Evolutionary conservation across 192 early-diverging fungal species (phyloP).

Genomic region (Dissophora ornata): DNA sequence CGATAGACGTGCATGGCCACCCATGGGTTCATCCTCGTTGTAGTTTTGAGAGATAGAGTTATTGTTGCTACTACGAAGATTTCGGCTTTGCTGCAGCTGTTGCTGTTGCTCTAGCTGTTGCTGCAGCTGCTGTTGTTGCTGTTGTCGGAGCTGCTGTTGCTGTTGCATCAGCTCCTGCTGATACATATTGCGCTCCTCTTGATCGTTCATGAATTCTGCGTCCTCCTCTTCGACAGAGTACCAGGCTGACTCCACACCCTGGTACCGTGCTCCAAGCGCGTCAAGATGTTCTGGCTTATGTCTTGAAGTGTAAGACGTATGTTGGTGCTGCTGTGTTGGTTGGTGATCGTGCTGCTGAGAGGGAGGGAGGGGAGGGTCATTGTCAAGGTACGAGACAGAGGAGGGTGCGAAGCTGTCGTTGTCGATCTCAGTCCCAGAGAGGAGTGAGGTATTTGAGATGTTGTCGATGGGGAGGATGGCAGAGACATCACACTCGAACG

Average conservation of each 20-base stretch:
- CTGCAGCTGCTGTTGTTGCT: not conserved
- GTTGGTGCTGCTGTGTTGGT: not conserved
- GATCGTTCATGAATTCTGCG: conserved; percentile 9
- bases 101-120: conserved; percentile 4
- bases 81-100: not conserved
- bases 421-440: conserved; percentile 30
- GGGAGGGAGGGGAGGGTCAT: not conserved
- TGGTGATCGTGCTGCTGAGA: conserved; percentile 3
- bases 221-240: not conserved
- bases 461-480: conserved; percentile 27
- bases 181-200: conserved; percentile 6
- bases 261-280: conserved; percentile 22
- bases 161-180: conserved; percentile 6
- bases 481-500: conserved; percentile 45
- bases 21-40: conserved; percentile 28
- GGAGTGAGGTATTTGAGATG: conserved; percentile 15
- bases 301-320: not conserved
- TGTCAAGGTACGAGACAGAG: not conserved
- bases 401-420: conserved; percentile 27
- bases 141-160: conserved; percentile 8
- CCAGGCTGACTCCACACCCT: conserved; percentile 33
- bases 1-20: conserved; percentile 25
- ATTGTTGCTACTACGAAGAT: not conserved
- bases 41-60: conserved; percentile 4
- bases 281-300: not conserved